Evolutionary conservation across 148 eudicot species (phyloP).

Genomic region (Diospyros kaki): DNA sequence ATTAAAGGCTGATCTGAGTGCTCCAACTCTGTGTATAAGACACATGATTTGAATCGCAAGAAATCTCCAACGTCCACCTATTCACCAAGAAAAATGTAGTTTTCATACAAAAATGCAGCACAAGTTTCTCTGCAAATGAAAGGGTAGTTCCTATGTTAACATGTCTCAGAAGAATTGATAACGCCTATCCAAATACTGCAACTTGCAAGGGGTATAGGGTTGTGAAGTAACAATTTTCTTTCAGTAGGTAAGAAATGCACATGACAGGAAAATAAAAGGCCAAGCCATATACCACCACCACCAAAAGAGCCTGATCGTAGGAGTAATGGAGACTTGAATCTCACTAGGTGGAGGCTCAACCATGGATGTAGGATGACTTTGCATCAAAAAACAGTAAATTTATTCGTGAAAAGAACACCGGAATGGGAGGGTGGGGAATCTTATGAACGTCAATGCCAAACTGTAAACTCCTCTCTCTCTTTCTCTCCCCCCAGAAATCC

Average conservation of each 20-base stretch:
- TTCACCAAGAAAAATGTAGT: conserved; percentile 12
- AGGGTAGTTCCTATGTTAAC: neutral
- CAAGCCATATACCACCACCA: too few species aligned
- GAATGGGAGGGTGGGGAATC: too few species aligned
- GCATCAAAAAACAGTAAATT: neutral
- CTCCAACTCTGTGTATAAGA: conserved; percentile 80
- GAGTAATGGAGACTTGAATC: too few species aligned
- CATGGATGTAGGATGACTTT: neutral
- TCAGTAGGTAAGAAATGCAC: too few species aligned
- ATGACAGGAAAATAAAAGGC: too few species aligned
- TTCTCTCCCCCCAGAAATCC: neutral
- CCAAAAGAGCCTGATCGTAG: too few species aligned
- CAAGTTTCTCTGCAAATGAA: neutral
- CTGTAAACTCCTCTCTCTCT: conserved; percentile 2
- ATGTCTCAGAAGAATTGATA: neutral
- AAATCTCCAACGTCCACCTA: conserved; percentile 99
- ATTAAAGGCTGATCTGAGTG: conserved; percentile 73
- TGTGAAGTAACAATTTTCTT: too few species aligned
- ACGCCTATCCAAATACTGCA: too few species aligned
- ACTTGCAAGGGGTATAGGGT: too few species aligned
- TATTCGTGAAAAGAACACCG: neutral
- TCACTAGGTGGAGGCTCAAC: neutral
- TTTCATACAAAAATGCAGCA: neutral
- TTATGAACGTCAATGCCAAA: neutral
- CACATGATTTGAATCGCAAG: conserved; percentile 87